Base-by-base conservation (phyloP, 371 early-diverging fungal species). In the Saksenaea vasiformis region DNA sequence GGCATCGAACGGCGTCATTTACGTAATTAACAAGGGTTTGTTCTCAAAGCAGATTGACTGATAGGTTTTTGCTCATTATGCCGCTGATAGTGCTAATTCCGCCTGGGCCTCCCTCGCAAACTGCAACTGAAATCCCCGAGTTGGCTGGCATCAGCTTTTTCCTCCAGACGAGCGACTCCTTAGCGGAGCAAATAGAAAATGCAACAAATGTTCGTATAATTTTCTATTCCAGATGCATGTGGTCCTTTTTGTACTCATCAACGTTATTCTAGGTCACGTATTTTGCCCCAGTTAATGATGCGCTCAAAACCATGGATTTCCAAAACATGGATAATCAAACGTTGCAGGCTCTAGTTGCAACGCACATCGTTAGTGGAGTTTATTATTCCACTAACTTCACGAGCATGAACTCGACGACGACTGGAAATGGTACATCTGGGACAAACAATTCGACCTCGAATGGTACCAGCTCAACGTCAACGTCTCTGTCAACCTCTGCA, bases 321-420 rank as follows among this genome's bases (percentile, higher is more conserved):
- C 51, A 22, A 22, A 47, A 22, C 22, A 47, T 47, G 51, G 51
- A 47, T 47, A 47, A 47, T 22, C 10, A 47, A 5, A 47, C 51
- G 51, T 22, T 47, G n/a, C 51, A 61, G 27, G 55, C 58, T 13
- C 47, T 79, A 2, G 24, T 77, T 17, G 43, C 41, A 22, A 63
- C 62, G 26, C 80, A 84, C 58, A 53, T 78, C 10, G 64, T 84
- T 13, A 56, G 61, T 13, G 82, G 82, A 55, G 68, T 75, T 28
- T 78, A 76, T 35, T 80, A 69, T 31, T 44, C 70, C 9, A 56
- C 72, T 36, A 77, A 79, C 35, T 56, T 84, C 54, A 78, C 78
- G 13, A 61, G 8, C 24, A 22, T 22, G 10, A 47, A 47, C 22
- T 4, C 51, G 22, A 47, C 51, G 43, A 41, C 19, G 39, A 51